These are phyloP conservation scores for Speleostelium caveatum DNA, from an alignment of 78 protist genomes.

Conservation along the genomic window DNA sequence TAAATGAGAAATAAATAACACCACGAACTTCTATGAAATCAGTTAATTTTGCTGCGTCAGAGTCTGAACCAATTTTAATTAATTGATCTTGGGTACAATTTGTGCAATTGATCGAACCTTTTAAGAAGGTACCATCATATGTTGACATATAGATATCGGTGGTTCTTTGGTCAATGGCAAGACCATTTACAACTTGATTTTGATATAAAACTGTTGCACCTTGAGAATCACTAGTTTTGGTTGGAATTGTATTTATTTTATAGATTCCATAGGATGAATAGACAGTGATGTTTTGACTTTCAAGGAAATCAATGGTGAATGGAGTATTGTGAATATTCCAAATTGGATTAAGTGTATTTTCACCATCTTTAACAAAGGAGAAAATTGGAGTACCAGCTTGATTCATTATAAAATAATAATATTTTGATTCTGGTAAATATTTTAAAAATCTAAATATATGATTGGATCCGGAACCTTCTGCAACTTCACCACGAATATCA, in stretches of 20 bases:
- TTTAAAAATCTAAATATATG: neutral
- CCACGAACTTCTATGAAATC: neutral
- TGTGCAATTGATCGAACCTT: neutral
- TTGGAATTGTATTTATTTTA: conserved; percentile 13
- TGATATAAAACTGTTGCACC: neutral
- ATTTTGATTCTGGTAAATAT: neutral
- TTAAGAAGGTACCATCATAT: conserved; percentile 25
- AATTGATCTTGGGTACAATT: conserved; percentile 32
- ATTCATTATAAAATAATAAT: conserved; percentile 1
- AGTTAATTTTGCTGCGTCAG: neutral
- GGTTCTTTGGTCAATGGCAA: neutral
- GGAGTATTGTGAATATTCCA: conserved; percentile 20
- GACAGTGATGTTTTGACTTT: too few species aligned
- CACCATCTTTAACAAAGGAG: neutral
- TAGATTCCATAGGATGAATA: conserved; percentile 24
- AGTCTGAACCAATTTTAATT: neutral
- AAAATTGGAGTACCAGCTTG: conserved; percentile 27
- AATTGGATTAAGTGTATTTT: neutral
- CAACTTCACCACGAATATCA: conserved; percentile 1
- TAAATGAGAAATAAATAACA: neutral
- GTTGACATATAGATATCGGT: conserved; percentile 28
- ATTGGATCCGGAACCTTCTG: neutral
- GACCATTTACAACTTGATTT: conserved; percentile 6
- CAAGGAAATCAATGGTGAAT: conserved; percentile 1
- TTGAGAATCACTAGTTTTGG: conserved; percentile 1